phyloP scores from a whole-genome alignment of 108 stramenopile species.

The Skeletonema menzelii region DNA sequence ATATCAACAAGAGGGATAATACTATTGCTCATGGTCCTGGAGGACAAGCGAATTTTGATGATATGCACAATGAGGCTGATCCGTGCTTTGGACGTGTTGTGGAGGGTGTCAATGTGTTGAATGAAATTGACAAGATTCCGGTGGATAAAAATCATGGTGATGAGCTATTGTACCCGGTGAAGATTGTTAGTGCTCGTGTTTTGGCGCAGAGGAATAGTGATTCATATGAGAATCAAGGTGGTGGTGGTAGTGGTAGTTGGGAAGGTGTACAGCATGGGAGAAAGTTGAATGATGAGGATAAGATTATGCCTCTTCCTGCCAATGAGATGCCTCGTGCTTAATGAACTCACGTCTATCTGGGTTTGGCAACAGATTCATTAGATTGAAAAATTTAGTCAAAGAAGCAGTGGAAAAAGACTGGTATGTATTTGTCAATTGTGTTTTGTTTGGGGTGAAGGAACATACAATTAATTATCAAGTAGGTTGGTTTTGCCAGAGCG shows the following conservation, averaged over 20 bases:
- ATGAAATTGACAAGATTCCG: slow-evolving; percentile 50
- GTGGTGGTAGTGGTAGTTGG: not conserved
- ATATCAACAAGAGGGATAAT: slow-evolving; percentile 87
- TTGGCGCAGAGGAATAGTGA: slow-evolving; percentile 3
- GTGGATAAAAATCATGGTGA: slow-evolving; percentile 5
- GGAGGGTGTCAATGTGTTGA: slow-evolving; percentile 54
- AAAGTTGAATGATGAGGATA: not conserved
- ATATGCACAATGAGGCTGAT: slow-evolving; percentile 85
- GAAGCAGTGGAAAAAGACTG: too few species aligned
- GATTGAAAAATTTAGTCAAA: too few species aligned
- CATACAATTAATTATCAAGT: too few species aligned
- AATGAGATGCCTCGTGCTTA: not conserved
- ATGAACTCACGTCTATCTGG: not conserved
- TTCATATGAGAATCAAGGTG: not conserved
- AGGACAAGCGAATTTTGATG: slow-evolving; percentile 68
- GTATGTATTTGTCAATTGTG: too few species aligned
- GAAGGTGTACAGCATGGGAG: not conserved
- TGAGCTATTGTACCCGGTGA: slow-evolving; percentile 13
- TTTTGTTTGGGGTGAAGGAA: too few species aligned
- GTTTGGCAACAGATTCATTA: too few species aligned
- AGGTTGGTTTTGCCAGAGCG: too few species aligned
- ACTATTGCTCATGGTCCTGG: slow-evolving; percentile 86
- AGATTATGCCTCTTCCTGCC: not conserved
- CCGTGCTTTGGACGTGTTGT: slow-evolving; percentile 91
- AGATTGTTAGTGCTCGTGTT: slow-evolving; percentile 28